phyloP scores from a whole-genome alignment of 2,329 filamentous ascomycete genomes.

The Leptographium radiaticola region DNA sequence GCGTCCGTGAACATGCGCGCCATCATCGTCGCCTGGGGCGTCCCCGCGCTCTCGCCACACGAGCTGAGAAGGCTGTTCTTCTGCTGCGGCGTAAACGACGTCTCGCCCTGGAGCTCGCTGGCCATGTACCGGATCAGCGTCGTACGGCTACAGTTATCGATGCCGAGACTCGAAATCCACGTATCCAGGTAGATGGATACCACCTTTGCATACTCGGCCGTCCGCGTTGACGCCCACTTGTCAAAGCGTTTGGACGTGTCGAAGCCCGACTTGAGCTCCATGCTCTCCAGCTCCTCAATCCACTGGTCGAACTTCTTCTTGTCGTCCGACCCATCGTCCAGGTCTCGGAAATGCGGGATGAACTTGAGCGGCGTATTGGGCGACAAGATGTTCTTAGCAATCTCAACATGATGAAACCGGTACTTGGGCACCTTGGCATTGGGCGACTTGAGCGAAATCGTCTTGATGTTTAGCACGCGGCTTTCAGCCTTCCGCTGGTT shows the following conservation, averaged over 20 bases:
- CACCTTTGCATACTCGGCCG: conserved; percentile 37
- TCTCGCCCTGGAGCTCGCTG: conserved; percentile 28
- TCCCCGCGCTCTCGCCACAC: conserved; percentile 23
- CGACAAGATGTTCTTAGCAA: conserved; percentile 44
- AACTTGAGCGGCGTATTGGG: conserved; percentile 48
- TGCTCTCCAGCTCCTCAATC: conserved; percentile 43
- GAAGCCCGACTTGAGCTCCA: conserved; percentile 45
- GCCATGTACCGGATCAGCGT: conserved; percentile 41
- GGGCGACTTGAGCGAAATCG: conserved; percentile 34
- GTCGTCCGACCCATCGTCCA: conserved; percentile 36
- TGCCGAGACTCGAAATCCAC: conserved; percentile 36
- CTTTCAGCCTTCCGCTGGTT: conserved; percentile 7
- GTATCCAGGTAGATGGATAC: conserved; percentile 39
- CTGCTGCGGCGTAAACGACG: conserved; percentile 39
- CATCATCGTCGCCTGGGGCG: conserved; percentile 26
- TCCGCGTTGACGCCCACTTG: conserved; percentile 34
- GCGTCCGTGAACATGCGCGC: conserved; percentile 41
- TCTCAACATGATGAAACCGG: conserved; percentile 46
- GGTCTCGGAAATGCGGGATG: conserved; percentile 44
- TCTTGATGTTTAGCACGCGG: conserved; percentile 12
- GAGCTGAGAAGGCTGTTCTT: conserved; percentile 38
- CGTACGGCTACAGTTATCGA: conserved; percentile 38
- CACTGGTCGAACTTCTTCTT: conserved; percentile 41
- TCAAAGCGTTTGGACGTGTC: conserved; percentile 38
- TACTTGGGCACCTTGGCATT: conserved; percentile 43